Base-by-base conservation (phyloP, 345 rosid species). In the Salix koriyanagi region DNA sequence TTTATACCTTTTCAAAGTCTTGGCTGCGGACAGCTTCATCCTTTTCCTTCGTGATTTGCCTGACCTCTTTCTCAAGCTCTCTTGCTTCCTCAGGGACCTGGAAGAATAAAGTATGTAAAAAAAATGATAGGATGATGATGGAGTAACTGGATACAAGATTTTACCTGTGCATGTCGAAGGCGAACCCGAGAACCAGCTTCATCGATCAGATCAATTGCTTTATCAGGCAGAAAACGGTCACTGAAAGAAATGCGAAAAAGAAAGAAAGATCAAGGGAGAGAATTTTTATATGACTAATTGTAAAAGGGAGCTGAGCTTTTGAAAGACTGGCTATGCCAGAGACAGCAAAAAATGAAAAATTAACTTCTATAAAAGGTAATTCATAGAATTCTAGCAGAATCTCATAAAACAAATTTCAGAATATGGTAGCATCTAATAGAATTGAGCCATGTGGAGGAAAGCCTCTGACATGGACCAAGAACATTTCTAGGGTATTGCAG, bases 131-230 rank as follows among this genome's bases (percentile, higher is more conserved):
- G 36, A 54, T 26, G 11, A 56, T 48, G 11, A 2, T 19, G 18
- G 41, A 41, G 70, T 54, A 74, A 75, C 77, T 70, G 65, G 12
- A 80, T 16, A 60, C n/a, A 41, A 66, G 50, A 50, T 66, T 76
- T 36, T 61, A 90, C 99, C 98, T 93, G 94, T 52, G 93, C 97
- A 83, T 96, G 97, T 76, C 91, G 96, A 78, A 96, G 94, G 44
- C 97, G 90, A 83, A 96, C 99, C 42, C 99, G 92, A 84, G 99
- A 96, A 73, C 99, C 99, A 78, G 98, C 99, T 88, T 96, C 99
- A 88, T 96, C 98, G 64, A 96, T 87, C 95, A 96, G 87, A 82
- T 96, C 99, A 68, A 96, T 96, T 8, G 99, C 99, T 87, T 96
- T 96, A 78, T 96, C 98, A 8, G 99, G 99, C 62, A 96, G 92